phyloP scores from a whole-genome alignment of 2,329 filamentous ascomycete species.

The Colletotrichum falcatum region DNA sequence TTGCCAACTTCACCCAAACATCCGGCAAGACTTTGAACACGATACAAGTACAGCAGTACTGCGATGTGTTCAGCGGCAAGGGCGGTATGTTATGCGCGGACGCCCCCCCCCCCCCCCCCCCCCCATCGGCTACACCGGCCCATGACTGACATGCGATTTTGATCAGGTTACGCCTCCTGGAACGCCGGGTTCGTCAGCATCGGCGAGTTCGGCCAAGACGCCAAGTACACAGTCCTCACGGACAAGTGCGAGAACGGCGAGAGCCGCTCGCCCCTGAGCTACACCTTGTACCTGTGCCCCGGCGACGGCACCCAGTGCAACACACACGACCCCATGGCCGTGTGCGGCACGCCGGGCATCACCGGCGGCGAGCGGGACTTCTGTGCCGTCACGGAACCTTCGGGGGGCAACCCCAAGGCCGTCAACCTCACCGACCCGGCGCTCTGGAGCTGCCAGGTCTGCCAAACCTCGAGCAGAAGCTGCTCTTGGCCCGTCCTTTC shows the following conservation, averaged over 20 bases:
- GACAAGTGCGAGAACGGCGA: background rate
- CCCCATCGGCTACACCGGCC: too few species aligned
- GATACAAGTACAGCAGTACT: background rate
- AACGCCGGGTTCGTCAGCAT: background rate
- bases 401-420: background rate
- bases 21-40: background rate
- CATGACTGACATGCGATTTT: background rate
- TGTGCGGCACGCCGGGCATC: background rate
- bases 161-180: background rate
- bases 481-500: slow-evolving; percentile 43
- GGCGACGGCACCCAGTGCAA: too few species aligned
- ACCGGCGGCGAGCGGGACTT: background rate
- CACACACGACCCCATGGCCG: rapidly evolving
- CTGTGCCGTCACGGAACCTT: background rate
- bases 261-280: background rate
- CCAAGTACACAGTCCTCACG: background rate
- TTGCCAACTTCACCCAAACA: background rate
- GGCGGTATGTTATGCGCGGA: background rate
- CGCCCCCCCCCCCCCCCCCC: too few species aligned
- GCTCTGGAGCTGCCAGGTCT: background rate
- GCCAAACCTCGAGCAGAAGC: too few species aligned
- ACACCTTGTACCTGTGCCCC: rapidly evolving
- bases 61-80: background rate
- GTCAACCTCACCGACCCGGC: background rate
- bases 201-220: background rate